phyloP scores from a whole-genome alignment of 2,329 filamentous ascomycete genomes.

The Aspergillus sp. region DNA sequence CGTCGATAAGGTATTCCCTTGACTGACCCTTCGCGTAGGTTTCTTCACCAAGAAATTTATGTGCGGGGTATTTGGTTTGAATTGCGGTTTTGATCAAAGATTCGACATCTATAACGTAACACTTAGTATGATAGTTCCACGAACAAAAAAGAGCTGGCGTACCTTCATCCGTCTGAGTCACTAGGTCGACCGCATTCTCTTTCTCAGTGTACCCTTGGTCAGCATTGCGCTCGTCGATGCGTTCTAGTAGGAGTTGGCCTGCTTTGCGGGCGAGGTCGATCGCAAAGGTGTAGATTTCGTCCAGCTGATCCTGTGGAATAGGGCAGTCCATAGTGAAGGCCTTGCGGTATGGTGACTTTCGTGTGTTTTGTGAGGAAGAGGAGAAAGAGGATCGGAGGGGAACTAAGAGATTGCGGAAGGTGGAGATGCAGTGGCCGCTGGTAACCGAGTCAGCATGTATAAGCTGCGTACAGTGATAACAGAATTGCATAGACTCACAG shows the following conservation, averaged over 20 bases:
- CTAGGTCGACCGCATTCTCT: constrained; percentile 75
- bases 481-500: neutral
- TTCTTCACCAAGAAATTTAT: constrained; percentile 78
- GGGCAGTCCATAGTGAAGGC: constrained; percentile 5
- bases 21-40: constrained; percentile 71
- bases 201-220: constrained; percentile 64
- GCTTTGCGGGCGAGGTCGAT: constrained; percentile 72
- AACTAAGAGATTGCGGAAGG: neutral
- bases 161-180: constrained; percentile 77
- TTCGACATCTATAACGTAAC: constrained; percentile 65
- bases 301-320: constrained; percentile 53
- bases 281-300: constrained; percentile 72
- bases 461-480: neutral
- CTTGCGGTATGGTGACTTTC: neutral
- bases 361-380: neutral
- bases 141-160: constrained; percentile 15
- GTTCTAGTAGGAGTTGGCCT: constrained; percentile 68
- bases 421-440: constrained; percentile 11
- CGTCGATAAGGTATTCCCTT: constrained; percentile 69
- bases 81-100: constrained; percentile 69
- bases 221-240: constrained; percentile 61
- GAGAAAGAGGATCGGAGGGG: constrained; percentile 9
- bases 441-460: constrained; percentile 10
- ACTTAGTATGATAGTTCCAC: neutral
- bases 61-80: constrained; percentile 63